Conservation (phyloP, 352 stramenopile genomes). For the Globisporangium heterothallicum region DNA sequence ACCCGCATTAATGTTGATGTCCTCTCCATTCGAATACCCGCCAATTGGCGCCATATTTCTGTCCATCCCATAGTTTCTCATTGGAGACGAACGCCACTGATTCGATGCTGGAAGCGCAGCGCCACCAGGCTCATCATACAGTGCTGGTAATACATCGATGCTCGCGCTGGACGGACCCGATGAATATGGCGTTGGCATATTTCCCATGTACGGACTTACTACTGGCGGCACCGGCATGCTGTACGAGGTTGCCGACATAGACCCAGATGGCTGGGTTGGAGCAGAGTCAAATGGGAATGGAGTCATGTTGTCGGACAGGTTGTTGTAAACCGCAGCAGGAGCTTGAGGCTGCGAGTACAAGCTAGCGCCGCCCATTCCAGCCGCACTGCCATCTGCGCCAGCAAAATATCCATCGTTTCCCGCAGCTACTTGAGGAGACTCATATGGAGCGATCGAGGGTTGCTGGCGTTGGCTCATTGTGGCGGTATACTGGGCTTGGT, state of each 20-base stretch:
- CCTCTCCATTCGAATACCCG: constrained; percentile 5
- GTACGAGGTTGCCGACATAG: constrained; percentile 18
- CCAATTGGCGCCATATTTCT: constrained; percentile 4
- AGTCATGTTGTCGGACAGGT: constrained; percentile 18
- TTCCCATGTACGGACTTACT: constrained; percentile 24
- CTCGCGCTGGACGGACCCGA: constrained; percentile 15
- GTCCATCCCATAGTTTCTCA: constrained; percentile 10
- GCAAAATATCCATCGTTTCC: constrained; percentile 7
- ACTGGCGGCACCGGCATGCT: constrained; percentile 12
- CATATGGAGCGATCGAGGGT: constrained; percentile 18
- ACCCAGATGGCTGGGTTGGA: constrained; percentile 19
- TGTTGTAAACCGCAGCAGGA: constrained; percentile 2
- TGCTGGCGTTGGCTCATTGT: constrained; percentile 2
- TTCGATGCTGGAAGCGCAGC: constrained; percentile 10
- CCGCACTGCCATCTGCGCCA: not conserved
- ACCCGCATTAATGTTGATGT: not conserved
- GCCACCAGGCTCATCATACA: constrained; percentile 17
- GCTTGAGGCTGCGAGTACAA: constrained; percentile 6
- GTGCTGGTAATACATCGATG: constrained; percentile 21
- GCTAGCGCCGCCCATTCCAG: not conserved
- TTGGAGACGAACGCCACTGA: constrained; percentile 17
- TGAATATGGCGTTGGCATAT: constrained; percentile 23
- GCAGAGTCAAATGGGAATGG: constrained; percentile 27
- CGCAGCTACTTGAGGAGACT: constrained; percentile 7
- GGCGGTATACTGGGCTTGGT: constrained; percentile 4